These are phyloP conservation scores for Pseudogymnoascus sp. DNA, from an alignment of 2,329 filamentous ascomycete species.

Conservation along the genomic window DNA sequence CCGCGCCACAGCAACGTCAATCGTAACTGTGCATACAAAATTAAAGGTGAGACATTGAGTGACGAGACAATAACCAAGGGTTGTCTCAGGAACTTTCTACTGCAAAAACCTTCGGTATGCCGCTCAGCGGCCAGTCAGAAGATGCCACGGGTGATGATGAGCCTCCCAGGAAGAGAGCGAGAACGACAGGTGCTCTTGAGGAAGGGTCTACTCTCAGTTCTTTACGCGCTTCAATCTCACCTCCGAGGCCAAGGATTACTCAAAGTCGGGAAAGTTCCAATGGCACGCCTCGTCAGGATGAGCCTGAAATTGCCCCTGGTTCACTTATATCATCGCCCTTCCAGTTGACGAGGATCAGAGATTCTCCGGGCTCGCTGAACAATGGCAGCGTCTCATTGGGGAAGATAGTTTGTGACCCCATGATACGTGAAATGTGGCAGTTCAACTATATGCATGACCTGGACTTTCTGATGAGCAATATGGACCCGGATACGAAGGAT, in stretches of 20 bases:
- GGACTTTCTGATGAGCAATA: slow-evolving; percentile 50
- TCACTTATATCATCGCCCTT: slow-evolving; percentile 44
- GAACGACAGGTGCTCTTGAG: slow-evolving; percentile 15
- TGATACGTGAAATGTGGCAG: slow-evolving; percentile 50
- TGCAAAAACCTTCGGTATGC: neutral
- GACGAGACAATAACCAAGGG: neutral
- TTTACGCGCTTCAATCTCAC: slow-evolving; percentile 25
- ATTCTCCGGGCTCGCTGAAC: slow-evolving; percentile 48
- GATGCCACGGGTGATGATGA: slow-evolving; percentile 18
- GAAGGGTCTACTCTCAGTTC: slow-evolving; percentile 16
- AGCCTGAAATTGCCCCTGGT: neutral
- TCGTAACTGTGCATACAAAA: neutral
- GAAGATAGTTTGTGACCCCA: slow-evolving; percentile 55
- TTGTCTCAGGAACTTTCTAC: slow-evolving; percentile 1
- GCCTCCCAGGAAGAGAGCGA: slow-evolving; percentile 25
- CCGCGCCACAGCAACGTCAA: slow-evolving; percentile 6
- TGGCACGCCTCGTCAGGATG: neutral
- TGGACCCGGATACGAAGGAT: slow-evolving; percentile 49
- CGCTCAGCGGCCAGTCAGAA: slow-evolving; percentile 18
- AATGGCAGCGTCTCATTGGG: slow-evolving; percentile 47
- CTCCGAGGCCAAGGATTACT: slow-evolving; percentile 18
- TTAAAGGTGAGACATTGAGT: neutral
- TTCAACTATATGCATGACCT: slow-evolving; percentile 52
- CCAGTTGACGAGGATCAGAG: slow-evolving; percentile 51
- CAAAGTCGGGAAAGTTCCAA: neutral